phyloP scores from a whole-genome alignment of 1,139 yeast species.

The Eremothecium cymbalariae region DNA sequence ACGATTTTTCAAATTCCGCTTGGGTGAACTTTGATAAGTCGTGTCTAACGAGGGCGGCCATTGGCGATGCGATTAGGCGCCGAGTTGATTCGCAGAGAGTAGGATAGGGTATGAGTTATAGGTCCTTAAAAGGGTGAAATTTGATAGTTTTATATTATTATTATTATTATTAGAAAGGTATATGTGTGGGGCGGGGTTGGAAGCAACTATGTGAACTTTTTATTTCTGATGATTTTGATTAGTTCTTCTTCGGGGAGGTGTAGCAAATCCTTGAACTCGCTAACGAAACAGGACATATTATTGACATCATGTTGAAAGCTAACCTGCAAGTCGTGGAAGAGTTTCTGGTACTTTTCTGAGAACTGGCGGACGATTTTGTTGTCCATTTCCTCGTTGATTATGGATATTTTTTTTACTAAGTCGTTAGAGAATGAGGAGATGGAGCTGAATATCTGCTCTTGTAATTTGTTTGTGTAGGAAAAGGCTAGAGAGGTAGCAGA shows the following conservation, averaged over 20 bases:
- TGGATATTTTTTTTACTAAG: constrained; percentile 28
- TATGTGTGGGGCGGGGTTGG: too few species aligned
- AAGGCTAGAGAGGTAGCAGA: constrained; percentile 9
- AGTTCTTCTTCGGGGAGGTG: constrained; percentile 32
- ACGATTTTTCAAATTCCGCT: background rate
- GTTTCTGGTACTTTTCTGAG: constrained; percentile 29
- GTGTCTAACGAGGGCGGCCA: too few species aligned
- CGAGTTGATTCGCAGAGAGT: too few species aligned
- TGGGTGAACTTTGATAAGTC: too few species aligned
- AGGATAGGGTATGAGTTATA: too few species aligned
- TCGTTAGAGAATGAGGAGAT: constrained; percentile 31
- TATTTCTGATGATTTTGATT: constrained; percentile 24
- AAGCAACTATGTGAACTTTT: constrained; percentile 18
- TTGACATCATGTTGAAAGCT: constrained; percentile 33
- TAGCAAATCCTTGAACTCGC: constrained; percentile 31
- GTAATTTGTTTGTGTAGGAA: constrained; percentile 31
- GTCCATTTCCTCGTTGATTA: constrained; percentile 34
- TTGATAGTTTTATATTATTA: too few species aligned
- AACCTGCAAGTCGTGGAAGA: constrained; percentile 29
- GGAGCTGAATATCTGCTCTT: constrained; percentile 32
- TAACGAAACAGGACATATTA: constrained; percentile 30
- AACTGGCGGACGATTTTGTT: constrained; percentile 30
- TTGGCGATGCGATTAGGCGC: too few species aligned
- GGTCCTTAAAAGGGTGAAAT: too few species aligned
- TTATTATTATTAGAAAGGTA: too few species aligned